Evolutionary conservation across 2,329 filamentous ascomycete genomes (phyloP).

Genomic region (Camillea tinctor): DNA sequence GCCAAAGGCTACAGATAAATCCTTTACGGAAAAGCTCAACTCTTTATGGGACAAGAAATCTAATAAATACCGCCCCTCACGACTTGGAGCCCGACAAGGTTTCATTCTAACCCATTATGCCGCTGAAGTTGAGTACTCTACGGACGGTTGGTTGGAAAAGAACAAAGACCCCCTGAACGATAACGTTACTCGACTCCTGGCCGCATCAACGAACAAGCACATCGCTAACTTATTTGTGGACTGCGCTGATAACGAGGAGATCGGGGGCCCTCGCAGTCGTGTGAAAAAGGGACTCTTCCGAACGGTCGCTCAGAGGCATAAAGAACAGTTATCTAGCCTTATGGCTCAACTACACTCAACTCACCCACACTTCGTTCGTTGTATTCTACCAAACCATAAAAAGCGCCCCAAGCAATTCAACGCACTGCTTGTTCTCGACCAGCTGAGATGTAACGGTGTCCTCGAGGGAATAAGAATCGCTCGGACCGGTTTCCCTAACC

Average conservation of each 20-base stretch:
- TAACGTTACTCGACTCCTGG: constrained; percentile 87
- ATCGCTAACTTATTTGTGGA: constrained; percentile 83
- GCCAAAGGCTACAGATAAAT: constrained; percentile 96
- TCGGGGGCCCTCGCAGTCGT: constrained; percentile 66
- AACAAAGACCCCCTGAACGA: constrained; percentile 99
- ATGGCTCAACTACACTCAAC: constrained; percentile 95
- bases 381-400: constrained; percentile 97
- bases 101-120: constrained; percentile 98
- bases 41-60: constrained; percentile 96
- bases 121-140: constrained; percentile 95
- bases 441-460: constrained; percentile 97
- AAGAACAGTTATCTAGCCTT: constrained; percentile 94
- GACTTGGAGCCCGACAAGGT: constrained; percentile 71
- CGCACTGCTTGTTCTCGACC: constrained; percentile 89
- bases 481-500: constrained; percentile 93
- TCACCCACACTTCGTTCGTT: constrained; percentile 96
- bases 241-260: constrained; percentile 76
- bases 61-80: constrained; percentile 84
- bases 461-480: constrained; percentile 98
- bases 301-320: constrained; percentile 94
- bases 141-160: constrained; percentile 93
- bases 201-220: constrained; percentile 78
- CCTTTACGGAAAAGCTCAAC: constrained; percentile 97
- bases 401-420: constrained; percentile 93
- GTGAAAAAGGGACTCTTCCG: constrained; percentile 98